A percentile compares a stretch with the other conserved stretches of the same genome.
Evolutionary conservation across 345 rosid genomes (phyloP).

Genomic region (Hypericum perforatum): DNA sequence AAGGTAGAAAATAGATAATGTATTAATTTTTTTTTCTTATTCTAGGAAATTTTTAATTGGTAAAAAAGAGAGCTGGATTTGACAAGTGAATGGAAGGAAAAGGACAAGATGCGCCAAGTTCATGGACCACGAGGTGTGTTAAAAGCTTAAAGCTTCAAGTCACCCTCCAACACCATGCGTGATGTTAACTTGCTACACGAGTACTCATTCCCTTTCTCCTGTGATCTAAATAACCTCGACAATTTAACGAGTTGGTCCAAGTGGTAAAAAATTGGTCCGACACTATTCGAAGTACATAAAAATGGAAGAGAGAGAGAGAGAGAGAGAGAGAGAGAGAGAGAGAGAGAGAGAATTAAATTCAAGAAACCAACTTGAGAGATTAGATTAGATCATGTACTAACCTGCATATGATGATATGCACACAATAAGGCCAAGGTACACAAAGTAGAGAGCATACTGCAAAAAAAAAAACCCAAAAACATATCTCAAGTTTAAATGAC

Average conservation of each 20-base stretch:
- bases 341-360: too few species aligned
- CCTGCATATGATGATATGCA: conserved; percentile 98
- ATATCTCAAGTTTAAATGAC: conserved; percentile 27
- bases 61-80: conserved; percentile 1
- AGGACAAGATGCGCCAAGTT: conserved; percentile 26
- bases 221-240: background rate
- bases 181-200: conserved; percentile 21
- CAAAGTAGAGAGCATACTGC: conserved; percentile 95
- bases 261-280: background rate
- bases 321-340: too few species aligned
- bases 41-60: background rate
- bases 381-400: conserved; percentile 9
- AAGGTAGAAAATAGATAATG: conserved; percentile 12
- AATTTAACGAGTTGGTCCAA: conserved; percentile 1
- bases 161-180: conserved; percentile 16
- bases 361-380: too few species aligned
- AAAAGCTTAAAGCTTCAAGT: too few species aligned
- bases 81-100: conserved; percentile 20
- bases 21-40: too few species aligned
- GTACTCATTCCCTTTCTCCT: background rate
- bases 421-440: conserved; percentile 90
- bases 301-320: too few species aligned
- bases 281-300: conserved; percentile 3
- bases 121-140: conserved; percentile 45
- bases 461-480: conserved; percentile 9